These are phyloP conservation scores for Calonectria honghensis DNA, from an alignment of 2,329 filamentous ascomycete genomes.

Conservation along the genomic window DNA sequence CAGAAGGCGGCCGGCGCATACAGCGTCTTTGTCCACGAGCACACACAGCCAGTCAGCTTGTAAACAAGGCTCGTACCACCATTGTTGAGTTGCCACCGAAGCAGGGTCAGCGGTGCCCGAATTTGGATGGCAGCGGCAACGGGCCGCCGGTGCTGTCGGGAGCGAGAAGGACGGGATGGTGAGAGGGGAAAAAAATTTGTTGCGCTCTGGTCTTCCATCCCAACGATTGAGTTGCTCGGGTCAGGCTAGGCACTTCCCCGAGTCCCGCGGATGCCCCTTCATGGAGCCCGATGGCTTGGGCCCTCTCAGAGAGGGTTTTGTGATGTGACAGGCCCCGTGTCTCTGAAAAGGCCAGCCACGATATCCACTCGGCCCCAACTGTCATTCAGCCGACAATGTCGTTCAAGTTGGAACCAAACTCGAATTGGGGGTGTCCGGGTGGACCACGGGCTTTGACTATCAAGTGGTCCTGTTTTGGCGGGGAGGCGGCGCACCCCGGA, in stretches of 20 bases:
- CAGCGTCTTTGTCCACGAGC: conserved; percentile 37
- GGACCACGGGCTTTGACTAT: conserved; percentile 42
- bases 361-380: conserved; percentile 50
- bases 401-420: conserved; percentile 44
- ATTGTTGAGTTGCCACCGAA: conserved; percentile 27
- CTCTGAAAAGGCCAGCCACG: conserved; percentile 41
- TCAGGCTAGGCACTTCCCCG: conserved; percentile 30
- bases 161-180: background rate
- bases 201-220: conserved; percentile 5
- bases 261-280: conserved; percentile 35
- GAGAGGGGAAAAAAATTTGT: background rate
- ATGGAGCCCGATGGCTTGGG: conserved; percentile 24
- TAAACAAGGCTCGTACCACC: background rate
- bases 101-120: conserved; percentile 1
- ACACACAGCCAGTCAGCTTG: conserved; percentile 13
- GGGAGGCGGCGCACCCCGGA: conserved; percentile 52
- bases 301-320: conserved; percentile 29
- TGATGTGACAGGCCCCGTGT: conserved; percentile 41
- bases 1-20: conserved; percentile 44
- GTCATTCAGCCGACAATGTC: conserved; percentile 50
- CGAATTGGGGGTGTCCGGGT: conserved; percentile 43
- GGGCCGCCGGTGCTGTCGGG: conserved; percentile 33
- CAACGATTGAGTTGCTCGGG: conserved; percentile 31
- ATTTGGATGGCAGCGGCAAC: conserved; percentile 28
- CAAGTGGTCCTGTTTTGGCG: conserved; percentile 40